phyloP scores from a whole-genome alignment of 805 yeast genomes.

The Pichia occidentalis region DNA sequence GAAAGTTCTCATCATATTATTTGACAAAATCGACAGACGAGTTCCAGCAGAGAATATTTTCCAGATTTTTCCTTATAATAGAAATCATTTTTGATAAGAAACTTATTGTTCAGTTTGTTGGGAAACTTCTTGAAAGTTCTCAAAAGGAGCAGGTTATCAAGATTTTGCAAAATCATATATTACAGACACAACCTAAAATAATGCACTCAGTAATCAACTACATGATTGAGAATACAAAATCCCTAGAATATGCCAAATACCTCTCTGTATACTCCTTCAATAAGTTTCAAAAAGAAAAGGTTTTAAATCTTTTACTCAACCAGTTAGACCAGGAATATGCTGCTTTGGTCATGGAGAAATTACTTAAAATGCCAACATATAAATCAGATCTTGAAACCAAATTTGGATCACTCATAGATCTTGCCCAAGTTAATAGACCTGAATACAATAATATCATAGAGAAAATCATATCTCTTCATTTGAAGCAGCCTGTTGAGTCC shows the following conservation, averaged over 20 bases:
- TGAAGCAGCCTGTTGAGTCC: conserved; percentile 28
- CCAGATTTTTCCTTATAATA: conserved; percentile 52
- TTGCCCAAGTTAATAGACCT: conserved; percentile 10
- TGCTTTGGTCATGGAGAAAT: conserved; percentile 26
- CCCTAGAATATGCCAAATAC: conserved; percentile 5
- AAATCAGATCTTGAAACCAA: conserved; percentile 43
- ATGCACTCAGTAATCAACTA: conserved; percentile 22
- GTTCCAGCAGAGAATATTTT: conserved; percentile 28
- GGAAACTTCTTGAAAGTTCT: conserved; percentile 24
- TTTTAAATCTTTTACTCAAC: conserved; percentile 20
- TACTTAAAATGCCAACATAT: conserved; percentile 47
- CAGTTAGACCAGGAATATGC: conserved; percentile 1
- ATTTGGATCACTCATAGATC: conserved; percentile 9
- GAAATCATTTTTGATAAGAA: conserved; percentile 29
- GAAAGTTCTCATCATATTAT: conserved; percentile 25
- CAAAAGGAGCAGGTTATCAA: conserved; percentile 13
- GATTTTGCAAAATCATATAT: conserved; percentile 32
- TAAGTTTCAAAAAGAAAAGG: conserved; percentile 31
- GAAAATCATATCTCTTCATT: conserved; percentile 35
- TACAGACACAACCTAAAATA: conserved; percentile 44
- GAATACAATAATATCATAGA: conserved; percentile 25
- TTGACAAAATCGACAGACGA: conserved; percentile 7
- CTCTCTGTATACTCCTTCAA: conserved; percentile 48
- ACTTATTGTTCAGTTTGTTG: conserved; percentile 27
- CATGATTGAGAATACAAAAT: conserved; percentile 1